phyloP scores from a whole-genome alignment of 768 basidiomycete species.

The Phallus indusiatus region DNA sequence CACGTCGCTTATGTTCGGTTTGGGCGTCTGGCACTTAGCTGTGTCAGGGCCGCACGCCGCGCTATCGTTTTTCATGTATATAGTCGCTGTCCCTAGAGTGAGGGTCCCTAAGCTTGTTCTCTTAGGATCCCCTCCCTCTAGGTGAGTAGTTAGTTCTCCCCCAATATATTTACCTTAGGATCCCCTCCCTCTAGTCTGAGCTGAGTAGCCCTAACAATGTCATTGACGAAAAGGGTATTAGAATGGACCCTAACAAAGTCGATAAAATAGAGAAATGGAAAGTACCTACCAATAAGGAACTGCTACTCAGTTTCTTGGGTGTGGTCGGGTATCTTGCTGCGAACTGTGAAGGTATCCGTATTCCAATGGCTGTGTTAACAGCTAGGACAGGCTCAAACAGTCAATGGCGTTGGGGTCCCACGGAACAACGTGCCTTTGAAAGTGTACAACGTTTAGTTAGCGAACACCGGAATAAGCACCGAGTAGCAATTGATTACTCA shows the following conservation, averaged over 20 bases:
- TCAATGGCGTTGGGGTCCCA: constrained; percentile 11
- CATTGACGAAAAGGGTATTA: too few species aligned
- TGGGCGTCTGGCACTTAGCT: too few species aligned
- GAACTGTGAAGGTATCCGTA: constrained; percentile 12
- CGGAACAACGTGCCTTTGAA: constrained; percentile 16
- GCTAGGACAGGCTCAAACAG: constrained; percentile 10
- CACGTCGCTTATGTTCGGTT: too few species aligned
- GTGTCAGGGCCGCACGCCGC: too few species aligned
- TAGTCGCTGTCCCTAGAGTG: too few species aligned
- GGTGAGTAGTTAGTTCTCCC: too few species aligned
- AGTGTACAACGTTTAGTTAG: constrained; percentile 11
- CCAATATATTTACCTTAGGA: too few species aligned
- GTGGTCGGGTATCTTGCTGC: constrained; percentile 15
- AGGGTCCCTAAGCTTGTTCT: too few species aligned
- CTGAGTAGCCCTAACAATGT: too few species aligned
- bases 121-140: too few species aligned
- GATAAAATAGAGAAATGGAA: constrained; percentile 17
- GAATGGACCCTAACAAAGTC: constrained; percentile 18
- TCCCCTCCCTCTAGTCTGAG: too few species aligned
- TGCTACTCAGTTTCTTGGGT: constrained; percentile 14
- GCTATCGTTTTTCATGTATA: too few species aligned
- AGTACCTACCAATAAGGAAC: constrained; percentile 9
- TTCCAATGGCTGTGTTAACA: constrained; percentile 9
- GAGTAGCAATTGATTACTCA: not conserved
- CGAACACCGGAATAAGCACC: constrained; percentile 1